Conservation (phyloP, 164 flowering plant genomes). For the Tetrastigma voinierianum region DNA sequence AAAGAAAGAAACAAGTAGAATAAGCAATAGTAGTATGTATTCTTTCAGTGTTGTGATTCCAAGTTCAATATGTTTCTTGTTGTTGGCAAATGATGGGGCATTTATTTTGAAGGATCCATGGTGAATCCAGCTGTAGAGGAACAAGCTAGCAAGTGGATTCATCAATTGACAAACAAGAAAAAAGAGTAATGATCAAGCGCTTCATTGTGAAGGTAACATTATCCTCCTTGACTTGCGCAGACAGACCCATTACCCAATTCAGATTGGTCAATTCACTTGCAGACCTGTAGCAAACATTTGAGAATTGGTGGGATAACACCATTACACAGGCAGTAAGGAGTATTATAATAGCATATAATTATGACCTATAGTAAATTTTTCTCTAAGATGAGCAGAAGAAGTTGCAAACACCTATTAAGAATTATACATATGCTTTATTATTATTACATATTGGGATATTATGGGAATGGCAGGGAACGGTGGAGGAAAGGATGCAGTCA, state of each 20-base stretch:
- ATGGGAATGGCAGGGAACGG: slow-evolving; percentile 69
- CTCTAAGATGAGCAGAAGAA: no score
- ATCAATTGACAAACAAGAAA: slow-evolving; percentile 94
- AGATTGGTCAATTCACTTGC: not conserved
- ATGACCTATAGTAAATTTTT: no score
- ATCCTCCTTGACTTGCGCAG: not conserved
- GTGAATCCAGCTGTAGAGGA: slow-evolving; percentile 99
- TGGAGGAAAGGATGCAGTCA: slow-evolving; percentile 96
- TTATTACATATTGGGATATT: not conserved
- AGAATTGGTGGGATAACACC: no score
- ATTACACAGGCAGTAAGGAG: no score
- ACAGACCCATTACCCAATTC: no score
- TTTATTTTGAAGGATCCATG: slow-evolving; percentile 79
- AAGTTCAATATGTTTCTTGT: not conserved
- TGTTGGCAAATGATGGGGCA: not conserved
- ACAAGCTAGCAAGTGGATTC: slow-evolving; percentile 98
- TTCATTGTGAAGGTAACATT: slow-evolving; percentile 85
- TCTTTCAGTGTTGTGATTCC: not conserved
- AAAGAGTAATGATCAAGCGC: slow-evolving; percentile 72
- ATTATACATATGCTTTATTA: no score
- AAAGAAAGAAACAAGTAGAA: no score
- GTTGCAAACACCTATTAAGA: no score
- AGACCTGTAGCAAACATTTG: no score
- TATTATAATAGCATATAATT: no score
- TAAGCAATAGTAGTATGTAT: no score